phyloP scores from a whole-genome alignment of 768 basidiomycete genomes.

The Boletus edulis region DNA sequence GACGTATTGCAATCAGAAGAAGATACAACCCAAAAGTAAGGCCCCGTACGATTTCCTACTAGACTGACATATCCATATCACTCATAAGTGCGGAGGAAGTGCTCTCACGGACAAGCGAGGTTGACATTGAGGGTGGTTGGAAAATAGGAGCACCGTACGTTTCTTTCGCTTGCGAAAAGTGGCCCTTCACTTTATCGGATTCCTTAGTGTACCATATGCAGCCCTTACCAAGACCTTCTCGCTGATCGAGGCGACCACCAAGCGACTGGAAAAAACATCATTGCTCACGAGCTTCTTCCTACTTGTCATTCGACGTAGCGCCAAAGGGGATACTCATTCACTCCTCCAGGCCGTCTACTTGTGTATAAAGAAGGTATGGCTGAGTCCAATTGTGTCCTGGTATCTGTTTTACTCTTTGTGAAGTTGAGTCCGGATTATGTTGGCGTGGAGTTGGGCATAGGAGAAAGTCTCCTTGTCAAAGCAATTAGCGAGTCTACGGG shows the following conservation, averaged over 20 bases:
- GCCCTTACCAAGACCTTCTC: conserved; percentile 87
- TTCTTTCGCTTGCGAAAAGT: neutral
- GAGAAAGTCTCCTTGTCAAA: conserved; percentile 91
- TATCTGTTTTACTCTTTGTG: conserved; percentile 1
- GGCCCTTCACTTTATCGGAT: neutral
- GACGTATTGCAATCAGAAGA: conserved; percentile 43
- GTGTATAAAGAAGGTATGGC: conserved; percentile 89
- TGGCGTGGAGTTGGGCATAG: conserved; percentile 94
- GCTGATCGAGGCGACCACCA: conserved; percentile 91
- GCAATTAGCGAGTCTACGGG: conserved; percentile 95
- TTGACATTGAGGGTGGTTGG: conserved; percentile 83
- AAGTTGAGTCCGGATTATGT: conserved; percentile 94
- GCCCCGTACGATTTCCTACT: neutral
- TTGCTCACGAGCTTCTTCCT: conserved; percentile 86
- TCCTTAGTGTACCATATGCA: conserved; percentile 83
- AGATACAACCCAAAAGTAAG: conserved; percentile 62
- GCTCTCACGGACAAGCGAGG: conserved; percentile 56
- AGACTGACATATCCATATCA: conserved; percentile 4
- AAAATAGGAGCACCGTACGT: conserved; percentile 80
- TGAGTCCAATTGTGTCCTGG: neutral
- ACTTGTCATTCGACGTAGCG: conserved; percentile 85
- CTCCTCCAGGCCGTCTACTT: conserved; percentile 90
- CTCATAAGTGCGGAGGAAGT: conserved; percentile 63
- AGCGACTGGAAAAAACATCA: conserved; percentile 89
- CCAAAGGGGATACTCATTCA: conserved; percentile 66